Conservation (phyloP, 73 alveolate species). For the Urostyla sp. region DNA sequence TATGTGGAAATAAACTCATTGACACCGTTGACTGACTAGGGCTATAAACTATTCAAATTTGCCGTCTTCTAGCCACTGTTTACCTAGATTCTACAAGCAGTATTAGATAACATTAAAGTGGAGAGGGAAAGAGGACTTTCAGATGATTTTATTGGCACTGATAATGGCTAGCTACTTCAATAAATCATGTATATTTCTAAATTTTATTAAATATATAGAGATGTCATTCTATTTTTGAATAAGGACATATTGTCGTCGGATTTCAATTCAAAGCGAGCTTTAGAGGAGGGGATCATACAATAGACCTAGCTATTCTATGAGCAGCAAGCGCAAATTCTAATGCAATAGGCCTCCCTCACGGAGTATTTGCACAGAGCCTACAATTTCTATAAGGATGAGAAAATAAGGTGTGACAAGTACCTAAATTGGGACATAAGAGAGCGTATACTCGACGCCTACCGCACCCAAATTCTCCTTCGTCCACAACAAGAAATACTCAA, state of each 20-base stretch:
- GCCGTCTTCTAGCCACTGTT: constrained; percentile 67
- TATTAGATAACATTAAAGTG: constrained; percentile 69
- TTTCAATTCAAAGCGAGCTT: background rate
- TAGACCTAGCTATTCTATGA: constrained; percentile 39
- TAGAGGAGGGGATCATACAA: constrained; percentile 16
- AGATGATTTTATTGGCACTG: no score
- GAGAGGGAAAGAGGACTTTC: constrained; percentile 70
- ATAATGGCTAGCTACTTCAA: no score
- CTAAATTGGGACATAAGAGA: constrained; percentile 23
- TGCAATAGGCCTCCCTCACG: constrained; percentile 31
- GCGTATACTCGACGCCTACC: constrained; percentile 1
- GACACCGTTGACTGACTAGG: constrained; percentile 71
- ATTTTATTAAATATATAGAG: constrained; percentile 4
- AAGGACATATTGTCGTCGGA: constrained; percentile 1
- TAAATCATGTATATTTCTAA: no score
- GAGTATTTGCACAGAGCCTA: constrained; percentile 53
- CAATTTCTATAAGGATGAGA: constrained; percentile 27
- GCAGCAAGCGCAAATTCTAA: background rate
- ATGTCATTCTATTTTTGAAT: constrained; percentile 1
- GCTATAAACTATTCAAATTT: constrained; percentile 70
- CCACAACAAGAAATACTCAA: constrained; percentile 20
- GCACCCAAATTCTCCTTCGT: constrained; percentile 8
- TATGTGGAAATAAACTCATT: constrained; percentile 80
- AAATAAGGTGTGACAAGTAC: constrained; percentile 23
- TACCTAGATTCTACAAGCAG: constrained; percentile 59